Conservation (phyloP, 495 filamentous ascomycete genomes). For the Hypoxylon subgilvum region DNA sequence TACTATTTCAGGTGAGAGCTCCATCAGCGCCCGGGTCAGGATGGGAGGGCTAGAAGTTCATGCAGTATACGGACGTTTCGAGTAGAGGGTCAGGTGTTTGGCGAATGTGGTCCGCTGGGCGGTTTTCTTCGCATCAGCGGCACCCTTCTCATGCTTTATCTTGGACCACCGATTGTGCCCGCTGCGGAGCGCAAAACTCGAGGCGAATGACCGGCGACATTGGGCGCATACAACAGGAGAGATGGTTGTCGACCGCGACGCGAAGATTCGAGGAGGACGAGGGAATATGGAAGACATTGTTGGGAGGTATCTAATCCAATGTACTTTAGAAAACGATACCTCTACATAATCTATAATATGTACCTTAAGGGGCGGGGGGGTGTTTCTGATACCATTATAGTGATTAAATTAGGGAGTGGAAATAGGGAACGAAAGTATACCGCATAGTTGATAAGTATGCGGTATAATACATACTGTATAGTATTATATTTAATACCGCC, state of each 20-base stretch:
- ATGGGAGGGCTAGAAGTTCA: neutral
- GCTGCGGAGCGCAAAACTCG: constrained; percentile 56
- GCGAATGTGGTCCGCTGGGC: constrained; percentile 51
- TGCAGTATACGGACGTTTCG: constrained; percentile 52
- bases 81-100: constrained; percentile 59
- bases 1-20: constrained; percentile 46
- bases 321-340: too few species aligned
- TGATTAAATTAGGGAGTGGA: too few species aligned
- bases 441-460: too few species aligned
- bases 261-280: constrained; percentile 5
- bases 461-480: too few species aligned
- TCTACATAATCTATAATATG: too few species aligned
- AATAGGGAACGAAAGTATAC: too few species aligned
- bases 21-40: constrained; percentile 11
- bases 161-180: constrained; percentile 94
- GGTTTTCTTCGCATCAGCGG: constrained; percentile 69
- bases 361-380: too few species aligned
- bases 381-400: too few species aligned
- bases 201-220: constrained; percentile 60
- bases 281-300: constrained; percentile 33
- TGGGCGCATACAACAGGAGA: constrained; percentile 46
- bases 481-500: too few species aligned
- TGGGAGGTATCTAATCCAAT: neutral
- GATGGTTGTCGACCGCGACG: constrained; percentile 10
- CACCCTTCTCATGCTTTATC: constrained; percentile 92